These are phyloP conservation scores for Mortierella sp. DNA, from an alignment of 371 early-diverging fungal genomes.

Conservation along the genomic window DNA sequence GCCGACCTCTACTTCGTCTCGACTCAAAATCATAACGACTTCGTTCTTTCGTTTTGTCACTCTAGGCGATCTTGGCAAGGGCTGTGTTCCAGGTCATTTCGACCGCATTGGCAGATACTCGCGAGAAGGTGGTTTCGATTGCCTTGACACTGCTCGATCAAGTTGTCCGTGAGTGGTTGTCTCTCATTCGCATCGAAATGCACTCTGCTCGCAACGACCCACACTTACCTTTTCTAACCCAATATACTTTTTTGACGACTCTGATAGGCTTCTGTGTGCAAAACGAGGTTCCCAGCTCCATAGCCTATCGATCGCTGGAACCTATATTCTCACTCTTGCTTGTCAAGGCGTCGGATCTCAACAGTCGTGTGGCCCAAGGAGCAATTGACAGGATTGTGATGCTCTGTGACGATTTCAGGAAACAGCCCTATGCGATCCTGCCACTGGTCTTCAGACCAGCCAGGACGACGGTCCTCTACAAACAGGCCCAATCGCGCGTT, in stretches of 20 bases:
- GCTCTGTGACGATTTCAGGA: constrained; percentile 66
- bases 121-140: constrained; percentile 68
- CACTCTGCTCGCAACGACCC: neutral
- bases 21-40: neutral
- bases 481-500: constrained; percentile 58
- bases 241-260: neutral
- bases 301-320: constrained; percentile 63
- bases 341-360: constrained; percentile 72
- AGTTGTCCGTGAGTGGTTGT: constrained; percentile 62
- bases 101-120: constrained; percentile 72
- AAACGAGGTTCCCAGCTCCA: constrained; percentile 48
- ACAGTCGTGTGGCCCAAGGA: constrained; percentile 68
- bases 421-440: constrained; percentile 63
- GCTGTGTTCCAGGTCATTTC: constrained; percentile 73
- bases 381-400: constrained; percentile 65
- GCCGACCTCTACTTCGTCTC: no score
- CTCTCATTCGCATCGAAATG: neutral
- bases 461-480: constrained; percentile 42
- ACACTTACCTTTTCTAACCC: neutral
- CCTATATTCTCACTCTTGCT: constrained; percentile 67
- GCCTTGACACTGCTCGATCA: constrained; percentile 70
- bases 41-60: neutral
- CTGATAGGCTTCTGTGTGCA: constrained; percentile 60
- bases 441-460: constrained; percentile 64
- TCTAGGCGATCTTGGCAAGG: constrained; percentile 61